These are phyloP conservation scores for Blastobotrys malaysiensis DNA, from an alignment of 1,139 yeast genomes.

Conservation along the genomic window DNA sequence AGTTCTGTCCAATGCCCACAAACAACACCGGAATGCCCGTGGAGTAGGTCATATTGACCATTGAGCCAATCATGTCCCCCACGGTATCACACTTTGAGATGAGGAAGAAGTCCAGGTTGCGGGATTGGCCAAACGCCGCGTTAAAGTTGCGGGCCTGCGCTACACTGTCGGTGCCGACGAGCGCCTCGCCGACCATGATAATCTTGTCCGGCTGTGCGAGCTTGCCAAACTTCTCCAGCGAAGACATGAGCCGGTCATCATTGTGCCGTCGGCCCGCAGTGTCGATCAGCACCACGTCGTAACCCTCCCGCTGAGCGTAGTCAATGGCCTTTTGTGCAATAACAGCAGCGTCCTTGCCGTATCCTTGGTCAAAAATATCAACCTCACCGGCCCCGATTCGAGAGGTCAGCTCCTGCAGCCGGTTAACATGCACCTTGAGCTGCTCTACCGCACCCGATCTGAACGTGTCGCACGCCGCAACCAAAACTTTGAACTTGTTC, in stretches of 20 bases:
- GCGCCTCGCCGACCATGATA: constrained; percentile 97
- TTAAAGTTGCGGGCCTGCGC: constrained; percentile 93
- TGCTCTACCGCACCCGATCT: constrained; percentile 98
- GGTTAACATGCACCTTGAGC: constrained; percentile 84
- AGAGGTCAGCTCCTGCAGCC: constrained; percentile 59
- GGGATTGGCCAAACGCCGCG: constrained; percentile 80
- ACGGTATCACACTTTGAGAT: constrained; percentile 96
- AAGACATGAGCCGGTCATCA: constrained; percentile 92
- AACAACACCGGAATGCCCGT: constrained; percentile 93
- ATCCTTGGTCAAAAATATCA: constrained; percentile 88
- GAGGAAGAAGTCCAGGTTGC: constrained; percentile 83
- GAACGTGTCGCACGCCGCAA: constrained; percentile 97
- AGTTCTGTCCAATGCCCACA: constrained; percentile 96
- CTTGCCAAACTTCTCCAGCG: constrained; percentile 89
- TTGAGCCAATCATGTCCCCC: constrained; percentile 92
- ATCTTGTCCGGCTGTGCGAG: constrained; percentile 95
- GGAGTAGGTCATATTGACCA: constrained; percentile 97
- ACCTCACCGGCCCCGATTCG: constrained; percentile 52
- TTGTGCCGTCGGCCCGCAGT: constrained; percentile 98
- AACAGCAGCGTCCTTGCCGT: constrained; percentile 93
- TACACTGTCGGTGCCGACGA: constrained; percentile 96
- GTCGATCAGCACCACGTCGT: constrained; percentile 87
- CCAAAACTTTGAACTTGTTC: constrained; percentile 77
- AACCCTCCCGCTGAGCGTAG: constrained; percentile 58
- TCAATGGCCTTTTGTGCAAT: constrained; percentile 94